phyloP scores from a whole-genome alignment of 495 filamentous ascomycete species.

The Aspergillus affinis region DNA sequence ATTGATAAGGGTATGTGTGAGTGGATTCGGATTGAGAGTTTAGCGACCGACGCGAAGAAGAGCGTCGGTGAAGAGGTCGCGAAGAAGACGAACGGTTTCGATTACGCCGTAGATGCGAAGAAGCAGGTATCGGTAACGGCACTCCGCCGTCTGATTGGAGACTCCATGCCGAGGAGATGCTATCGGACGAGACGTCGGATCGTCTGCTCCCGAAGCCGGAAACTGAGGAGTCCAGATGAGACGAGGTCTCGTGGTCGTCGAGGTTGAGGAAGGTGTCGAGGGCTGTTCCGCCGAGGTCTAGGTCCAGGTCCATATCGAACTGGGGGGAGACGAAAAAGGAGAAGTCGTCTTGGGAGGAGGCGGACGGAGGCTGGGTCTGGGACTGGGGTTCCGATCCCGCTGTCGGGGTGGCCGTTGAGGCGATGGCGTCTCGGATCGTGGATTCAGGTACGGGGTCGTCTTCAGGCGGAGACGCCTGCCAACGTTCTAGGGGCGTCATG shows the following conservation, averaged over 20 bases:
- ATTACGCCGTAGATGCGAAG: neutral
- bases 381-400: slow-evolving; percentile 49
- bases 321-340: neutral
- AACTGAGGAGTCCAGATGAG: slow-evolving; percentile 27
- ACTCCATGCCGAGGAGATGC: slow-evolving; percentile 43
- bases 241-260: slow-evolving; percentile 24
- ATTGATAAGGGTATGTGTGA: slow-evolving; percentile 52
- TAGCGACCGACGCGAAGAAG: slow-evolving; percentile 15
- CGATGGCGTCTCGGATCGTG: slow-evolving; percentile 36
- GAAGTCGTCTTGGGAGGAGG: slow-evolving; percentile 31
- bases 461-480: slow-evolving; percentile 78
- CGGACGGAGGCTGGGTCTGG: slow-evolving; percentile 13
- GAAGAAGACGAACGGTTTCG: neutral
- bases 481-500: slow-evolving; percentile 71
- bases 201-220: slow-evolving; percentile 30
- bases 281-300: neutral
- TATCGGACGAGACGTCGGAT: slow-evolving; percentile 34
- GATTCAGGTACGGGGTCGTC: slow-evolving; percentile 49
- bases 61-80: slow-evolving; percentile 17
- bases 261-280: slow-evolving; percentile 15
- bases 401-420: slow-evolving; percentile 51
- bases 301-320: neutral
- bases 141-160: slow-evolving; percentile 42
- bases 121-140: neutral
- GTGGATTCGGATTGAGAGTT: slow-evolving; percentile 35